Base-by-base conservation (phyloP, 306 rosid genomes). In the Lagenaria siceraria region DNA sequence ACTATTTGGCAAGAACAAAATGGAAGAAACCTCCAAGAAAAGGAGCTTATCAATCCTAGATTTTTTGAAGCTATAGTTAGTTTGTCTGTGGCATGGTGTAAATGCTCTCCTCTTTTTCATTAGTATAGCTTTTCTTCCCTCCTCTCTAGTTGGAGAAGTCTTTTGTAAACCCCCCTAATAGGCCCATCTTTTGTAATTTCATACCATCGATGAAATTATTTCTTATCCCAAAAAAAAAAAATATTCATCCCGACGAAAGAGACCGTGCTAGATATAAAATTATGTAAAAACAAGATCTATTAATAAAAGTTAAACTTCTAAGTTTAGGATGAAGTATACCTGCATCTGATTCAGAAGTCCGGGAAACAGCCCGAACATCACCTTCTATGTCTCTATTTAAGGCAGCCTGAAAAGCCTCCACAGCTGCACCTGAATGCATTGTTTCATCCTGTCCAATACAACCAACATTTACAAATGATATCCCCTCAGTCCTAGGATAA, bases 321-420 rank as follows among this genome's bases (percentile, higher is more conserved):
- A 36, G 54, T 72, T 60, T 27, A 24, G 62, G 69, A 13, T 33
- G 29, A 69, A 42, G 27, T 51, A 43, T 78, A 87, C 98, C 93
- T 36, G 88, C 40, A 46, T 83, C 89, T 33, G 92, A 82, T 77
- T 75, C 90, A 78, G 91, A 86, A 19, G 80, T 83, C 80, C 84
- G 89, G 24, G 93, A 83, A 83, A 83, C 77, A 40, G 64, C 18
- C 5, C 86, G 82, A 2, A 81, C 78, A 77, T 87, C 96, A 75
- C 96, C 97, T n/a, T 87, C 91, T 6, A 91, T 87, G 83, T 91
- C 96, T 87, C 89, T 86, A 74, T 86, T 88, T 73, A 91, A 80
- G 53, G 97, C 96, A 77, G 92, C 97, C 87, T 91, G 96, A 40
- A 93, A 91, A 33, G 97, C 97, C 81, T 88, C 98, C 78, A 91